Conservation (phyloP, 2,329 filamentous ascomycete genomes). For the Fusarium odoratissimum region DNA sequence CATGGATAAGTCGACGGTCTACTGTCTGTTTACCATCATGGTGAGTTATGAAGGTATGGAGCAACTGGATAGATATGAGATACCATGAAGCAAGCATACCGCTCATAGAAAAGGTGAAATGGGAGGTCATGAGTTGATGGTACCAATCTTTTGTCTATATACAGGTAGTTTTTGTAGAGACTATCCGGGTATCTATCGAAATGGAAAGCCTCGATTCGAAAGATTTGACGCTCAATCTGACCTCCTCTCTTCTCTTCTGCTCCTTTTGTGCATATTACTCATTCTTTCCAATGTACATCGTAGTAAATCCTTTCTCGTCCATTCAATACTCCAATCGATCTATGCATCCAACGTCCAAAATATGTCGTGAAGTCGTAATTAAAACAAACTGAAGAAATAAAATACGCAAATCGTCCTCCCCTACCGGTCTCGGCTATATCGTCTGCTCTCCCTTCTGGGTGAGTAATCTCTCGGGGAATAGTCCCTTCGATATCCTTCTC, state of each 20-base stretch:
- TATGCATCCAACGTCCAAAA: conserved; percentile 22
- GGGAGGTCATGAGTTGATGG: not conserved
- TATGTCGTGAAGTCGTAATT: conserved; percentile 32
- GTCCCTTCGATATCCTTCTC: conserved; percentile 35
- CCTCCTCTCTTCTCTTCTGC: not conserved
- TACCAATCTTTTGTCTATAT: conserved; percentile 21
- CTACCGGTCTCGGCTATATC: conserved; percentile 36
- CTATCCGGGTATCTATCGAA: conserved; percentile 28
- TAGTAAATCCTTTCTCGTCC: not conserved
- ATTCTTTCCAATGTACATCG: not conserved
- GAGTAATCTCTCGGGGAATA: conserved; percentile 41
- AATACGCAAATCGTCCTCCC: not conserved
- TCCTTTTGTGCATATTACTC: not conserved
- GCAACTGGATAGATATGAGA: not conserved
- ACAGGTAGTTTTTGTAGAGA: conserved; percentile 12
- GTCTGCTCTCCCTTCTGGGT: conserved; percentile 37
- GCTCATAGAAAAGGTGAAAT: conserved; percentile 9
- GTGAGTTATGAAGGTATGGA: conserved; percentile 3
- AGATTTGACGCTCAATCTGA: conserved; percentile 9
- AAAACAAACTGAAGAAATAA: conserved; percentile 8
- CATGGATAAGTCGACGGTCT: not conserved
- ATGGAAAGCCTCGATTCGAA: conserved; percentile 18
- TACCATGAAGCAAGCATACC: conserved; percentile 38
- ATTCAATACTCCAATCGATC: not conserved
- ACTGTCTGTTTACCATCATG: not conserved